phyloP scores from a whole-genome alignment of 768 basidiomycete species.

The Podaxis rugospora region DNA sequence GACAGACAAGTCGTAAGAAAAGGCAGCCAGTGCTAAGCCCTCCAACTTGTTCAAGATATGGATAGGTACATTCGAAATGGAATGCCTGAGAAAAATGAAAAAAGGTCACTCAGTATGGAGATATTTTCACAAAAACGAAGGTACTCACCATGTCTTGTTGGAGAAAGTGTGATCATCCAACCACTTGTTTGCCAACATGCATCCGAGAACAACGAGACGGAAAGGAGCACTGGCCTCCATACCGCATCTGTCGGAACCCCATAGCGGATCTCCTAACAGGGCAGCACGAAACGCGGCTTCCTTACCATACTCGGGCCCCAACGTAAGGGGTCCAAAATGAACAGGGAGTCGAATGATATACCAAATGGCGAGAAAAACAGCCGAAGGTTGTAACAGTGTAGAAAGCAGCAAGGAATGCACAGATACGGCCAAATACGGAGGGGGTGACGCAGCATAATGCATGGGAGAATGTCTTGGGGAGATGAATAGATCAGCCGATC shows the following conservation, averaged over 20 bases:
- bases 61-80: constrained; percentile 73
- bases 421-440: constrained; percentile 50
- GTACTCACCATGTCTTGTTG: constrained; percentile 78
- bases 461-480: constrained; percentile 11
- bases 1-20: constrained; percentile 67
- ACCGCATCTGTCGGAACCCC: constrained; percentile 40
- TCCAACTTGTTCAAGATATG: constrained; percentile 69
- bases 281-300: constrained; percentile 62
- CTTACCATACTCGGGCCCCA: constrained; percentile 50
- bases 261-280: constrained; percentile 48
- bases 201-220: constrained; percentile 72
- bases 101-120: constrained; percentile 6
- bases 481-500: constrained; percentile 5
- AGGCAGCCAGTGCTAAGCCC: constrained; percentile 64
- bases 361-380: constrained; percentile 74
- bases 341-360: constrained; percentile 77
- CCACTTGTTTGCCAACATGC: constrained; percentile 88
- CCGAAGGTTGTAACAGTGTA: constrained; percentile 78
- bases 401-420: constrained; percentile 74
- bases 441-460: constrained; percentile 43
- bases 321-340: constrained; percentile 49
- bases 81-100: constrained; percentile 49
- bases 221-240: constrained; percentile 63
- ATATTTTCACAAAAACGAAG: background rate
- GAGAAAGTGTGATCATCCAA: constrained; percentile 86